These are phyloP conservation scores for Pestalotiopsis sp. DNA, from an alignment of 2,329 filamentous ascomycete genomes.

Conservation along the genomic window DNA sequence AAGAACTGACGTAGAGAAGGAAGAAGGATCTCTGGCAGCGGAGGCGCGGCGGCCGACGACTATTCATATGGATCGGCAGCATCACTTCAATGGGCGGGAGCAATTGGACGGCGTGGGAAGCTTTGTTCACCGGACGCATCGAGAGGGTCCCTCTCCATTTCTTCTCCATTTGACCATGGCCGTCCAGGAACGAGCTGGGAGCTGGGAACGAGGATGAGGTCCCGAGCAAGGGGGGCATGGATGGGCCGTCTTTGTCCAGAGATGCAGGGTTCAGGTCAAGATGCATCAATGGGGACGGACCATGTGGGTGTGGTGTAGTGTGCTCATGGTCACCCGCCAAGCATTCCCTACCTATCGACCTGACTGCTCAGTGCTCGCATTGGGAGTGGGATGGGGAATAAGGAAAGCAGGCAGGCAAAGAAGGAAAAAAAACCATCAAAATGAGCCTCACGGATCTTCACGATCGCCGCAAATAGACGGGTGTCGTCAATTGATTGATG, in stretches of 20 bases:
- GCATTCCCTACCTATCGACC: neutral
- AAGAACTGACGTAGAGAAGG: neutral
- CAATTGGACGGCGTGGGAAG: neutral
- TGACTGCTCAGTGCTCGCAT: neutral
- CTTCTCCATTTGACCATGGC: neutral
- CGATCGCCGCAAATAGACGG: conserved; percentile 6
- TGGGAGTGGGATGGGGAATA: neutral
- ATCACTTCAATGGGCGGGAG: neutral
- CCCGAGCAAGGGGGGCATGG: neutral
- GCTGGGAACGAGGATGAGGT: neutral
- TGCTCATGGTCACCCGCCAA: neutral
- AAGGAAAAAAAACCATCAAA: neutral
- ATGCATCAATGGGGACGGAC: neutral
- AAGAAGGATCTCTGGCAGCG: neutral
- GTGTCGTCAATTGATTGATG: conserved; percentile 8
- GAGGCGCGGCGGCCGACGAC: neutral
- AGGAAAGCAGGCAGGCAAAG: neutral
- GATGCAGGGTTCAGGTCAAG: neutral
- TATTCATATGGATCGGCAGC: conserved; percentile 1
- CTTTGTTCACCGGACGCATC: neutral
- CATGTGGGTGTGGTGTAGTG: neutral
- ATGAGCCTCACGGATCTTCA: conserved; percentile 6
- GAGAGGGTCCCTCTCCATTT: neutral
- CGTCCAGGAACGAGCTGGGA: neutral
- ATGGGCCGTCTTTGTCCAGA: neutral